Evolutionary conservation across 2,329 filamentous ascomycete genomes (phyloP).

Genomic region (Alternaria arbusti): DNA sequence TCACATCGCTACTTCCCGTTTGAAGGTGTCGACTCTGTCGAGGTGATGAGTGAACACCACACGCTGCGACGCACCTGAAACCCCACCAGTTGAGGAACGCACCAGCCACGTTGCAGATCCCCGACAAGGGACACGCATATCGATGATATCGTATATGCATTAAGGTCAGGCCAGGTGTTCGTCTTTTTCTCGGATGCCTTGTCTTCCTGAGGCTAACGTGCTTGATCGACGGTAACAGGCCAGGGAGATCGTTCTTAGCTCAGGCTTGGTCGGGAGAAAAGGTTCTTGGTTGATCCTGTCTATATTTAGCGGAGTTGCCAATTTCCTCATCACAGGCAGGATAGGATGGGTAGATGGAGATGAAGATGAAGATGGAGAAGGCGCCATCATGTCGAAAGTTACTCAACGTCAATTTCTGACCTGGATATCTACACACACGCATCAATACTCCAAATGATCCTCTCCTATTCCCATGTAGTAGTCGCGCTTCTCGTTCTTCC

Average conservation of each 20-base stretch:
- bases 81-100: conserved; percentile 17
- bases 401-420: conserved; percentile 5
- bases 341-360: neutral
- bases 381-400: neutral
- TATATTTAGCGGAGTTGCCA: neutral
- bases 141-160: conserved; percentile 15
- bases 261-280: neutral
- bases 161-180: conserved; percentile 7
- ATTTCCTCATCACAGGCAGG: neutral
- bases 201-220: conserved; percentile 18
- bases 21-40: conserved; percentile 9
- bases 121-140: neutral
- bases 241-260: neutral
- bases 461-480: neutral
- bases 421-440: conserved; percentile 19
- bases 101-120: conserved; percentile 12
- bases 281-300: too few species aligned
- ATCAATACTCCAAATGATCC: neutral
- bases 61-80: conserved; percentile 28
- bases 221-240: neutral
- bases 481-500: neutral
- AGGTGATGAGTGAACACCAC: conserved; percentile 7
- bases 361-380: neutral
- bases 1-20: neutral
- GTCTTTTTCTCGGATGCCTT: conserved; percentile 12